Percentiles rank a stretch among this genome's conserved stretches.
Evolutionary conservation across 495 filamentous ascomycete species (phyloP).

Genomic region (Lasiosphaeria hispida): DNA sequence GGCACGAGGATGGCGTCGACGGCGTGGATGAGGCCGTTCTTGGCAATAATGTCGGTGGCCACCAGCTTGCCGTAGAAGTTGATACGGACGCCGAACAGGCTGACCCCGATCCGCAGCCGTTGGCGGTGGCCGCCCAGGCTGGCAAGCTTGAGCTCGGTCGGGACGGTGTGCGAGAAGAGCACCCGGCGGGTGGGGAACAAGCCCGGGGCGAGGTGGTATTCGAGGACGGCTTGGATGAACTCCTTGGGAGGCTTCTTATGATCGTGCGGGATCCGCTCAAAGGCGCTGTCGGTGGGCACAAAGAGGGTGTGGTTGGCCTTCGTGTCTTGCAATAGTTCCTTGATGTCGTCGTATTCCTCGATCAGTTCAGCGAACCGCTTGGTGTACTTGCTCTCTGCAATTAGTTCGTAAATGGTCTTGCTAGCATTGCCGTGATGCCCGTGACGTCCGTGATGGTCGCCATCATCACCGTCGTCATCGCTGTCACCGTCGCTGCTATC

Average conservation of each 20-base stretch:
- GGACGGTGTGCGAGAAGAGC: conserved; percentile 64
- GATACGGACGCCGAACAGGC: conserved; percentile 58
- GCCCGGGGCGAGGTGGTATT: conserved; percentile 68
- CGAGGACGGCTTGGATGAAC: conserved; percentile 59
- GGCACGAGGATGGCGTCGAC: conserved; percentile 70
- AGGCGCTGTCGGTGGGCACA: conserved; percentile 71
- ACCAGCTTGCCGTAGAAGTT: conserved; percentile 72
- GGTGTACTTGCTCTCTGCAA: conserved; percentile 69
- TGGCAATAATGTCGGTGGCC: conserved; percentile 58
- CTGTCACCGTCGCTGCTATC: not conserved
- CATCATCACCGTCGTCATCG: not conserved
- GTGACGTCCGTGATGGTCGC: not conserved
- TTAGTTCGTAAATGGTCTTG: conserved; percentile 80
- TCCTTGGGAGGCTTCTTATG: conserved; percentile 53
- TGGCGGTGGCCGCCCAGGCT: conserved; percentile 61
- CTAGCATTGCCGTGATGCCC: conserved; percentile 29
- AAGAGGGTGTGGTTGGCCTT: conserved; percentile 74
- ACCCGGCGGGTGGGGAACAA: conserved; percentile 60
- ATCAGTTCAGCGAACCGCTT: conserved; percentile 71
- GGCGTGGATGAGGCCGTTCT: conserved; percentile 80
- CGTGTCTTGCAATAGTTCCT: conserved; percentile 67
- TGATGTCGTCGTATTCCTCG: conserved; percentile 65
- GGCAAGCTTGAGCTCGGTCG: conserved; percentile 57
- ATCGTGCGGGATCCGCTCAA: conserved; percentile 60
- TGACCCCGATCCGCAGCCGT: conserved; percentile 58